Evolutionary conservation across 176 grass and related monocot species (phyloP).

Genomic region (barley (Hordeum vulgare)): DNA sequence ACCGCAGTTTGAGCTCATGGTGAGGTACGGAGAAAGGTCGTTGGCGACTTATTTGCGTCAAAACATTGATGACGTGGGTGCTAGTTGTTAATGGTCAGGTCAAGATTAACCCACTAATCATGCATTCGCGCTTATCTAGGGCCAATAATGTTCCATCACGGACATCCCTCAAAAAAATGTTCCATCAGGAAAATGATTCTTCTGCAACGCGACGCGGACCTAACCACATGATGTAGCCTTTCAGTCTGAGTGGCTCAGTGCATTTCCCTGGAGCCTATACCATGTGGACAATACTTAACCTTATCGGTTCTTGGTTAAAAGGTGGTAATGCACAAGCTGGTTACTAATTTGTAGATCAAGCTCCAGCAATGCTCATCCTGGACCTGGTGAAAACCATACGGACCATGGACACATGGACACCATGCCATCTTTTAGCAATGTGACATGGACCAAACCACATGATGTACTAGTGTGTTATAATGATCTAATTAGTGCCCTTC

Average conservation of each 20-base stretch:
- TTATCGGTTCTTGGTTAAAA: neutral
- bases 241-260: neutral
- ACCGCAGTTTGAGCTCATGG: conserved; percentile 3
- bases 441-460: conserved; percentile 45
- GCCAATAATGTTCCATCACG: conserved; percentile 11
- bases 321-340: neutral
- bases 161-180: neutral
- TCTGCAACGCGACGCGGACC: conserved; percentile 10
- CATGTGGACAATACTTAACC: neutral
- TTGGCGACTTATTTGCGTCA: conserved; percentile 6
- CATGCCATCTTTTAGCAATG: conserved; percentile 26
- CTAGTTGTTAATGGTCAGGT: conserved; percentile 35
- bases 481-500: conserved; percentile 23
- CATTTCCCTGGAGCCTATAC: conserved; percentile 6
- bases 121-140: conserved; percentile 24
- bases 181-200: neutral
- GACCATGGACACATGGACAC: conserved; percentile 7
- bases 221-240: conserved; percentile 28
- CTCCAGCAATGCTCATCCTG: conserved; percentile 15
- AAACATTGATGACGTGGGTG: neutral
- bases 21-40: conserved; percentile 6
- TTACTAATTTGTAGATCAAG: conserved; percentile 41
- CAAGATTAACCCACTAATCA: conserved; percentile 28
- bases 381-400: conserved; percentile 3
- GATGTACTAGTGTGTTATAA: conserved; percentile 19